Base-by-base conservation (phyloP, 2,329 filamentous ascomycete species). In the Pyrenophora graminea region DNA sequence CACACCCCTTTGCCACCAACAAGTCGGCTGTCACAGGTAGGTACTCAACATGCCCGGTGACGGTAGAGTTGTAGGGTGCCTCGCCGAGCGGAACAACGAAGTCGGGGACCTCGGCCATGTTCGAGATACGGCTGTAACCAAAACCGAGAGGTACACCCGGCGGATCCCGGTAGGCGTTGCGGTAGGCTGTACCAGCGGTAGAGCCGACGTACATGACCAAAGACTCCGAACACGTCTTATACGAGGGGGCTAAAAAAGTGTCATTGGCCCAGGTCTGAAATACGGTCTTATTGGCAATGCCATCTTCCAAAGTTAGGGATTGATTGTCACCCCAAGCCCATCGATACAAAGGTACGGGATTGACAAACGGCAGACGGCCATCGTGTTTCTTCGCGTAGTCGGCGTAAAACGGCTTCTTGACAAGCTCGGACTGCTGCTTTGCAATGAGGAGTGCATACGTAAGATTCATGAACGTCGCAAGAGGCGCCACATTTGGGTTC, bases 1-100 rank as follows among this genome's bases (percentile, higher is more conserved):
- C 85, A 55, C 85, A 87, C 0, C 84, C 83, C 56, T 79, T 80
- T 0, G 82, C 80, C 0, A 77, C 83, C 69, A 86, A 71, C 17
- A 86, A 71, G 53, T 83, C 76, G 0, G 85, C 77, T 1, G 81
- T 79, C 0, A 87, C 83, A 0, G 84, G 85, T 30, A 86, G 64
- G 39, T 76, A 74, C 63, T 83, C 80, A 1, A 71, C 71, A 48
- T 80, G 75, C 0, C 72, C 55, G 0, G 80, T 82, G n/a, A 82
- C 74, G 3, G 72, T 77, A 6, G 75, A 78, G 39, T 73, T 71
- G 46, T 80, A 80, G 8, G 72, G 59, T 13, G 73, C 74, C 62
- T 76, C 68, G 2, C 76, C 76, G 36, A 77, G 61, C 4, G 77
- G 77, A 5, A 79, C 66, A 6, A 79, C 77, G 47, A 77, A 75